phyloP scores from a whole-genome alignment of 257 asterid species.

The Ocimum tenuiflorum region DNA sequence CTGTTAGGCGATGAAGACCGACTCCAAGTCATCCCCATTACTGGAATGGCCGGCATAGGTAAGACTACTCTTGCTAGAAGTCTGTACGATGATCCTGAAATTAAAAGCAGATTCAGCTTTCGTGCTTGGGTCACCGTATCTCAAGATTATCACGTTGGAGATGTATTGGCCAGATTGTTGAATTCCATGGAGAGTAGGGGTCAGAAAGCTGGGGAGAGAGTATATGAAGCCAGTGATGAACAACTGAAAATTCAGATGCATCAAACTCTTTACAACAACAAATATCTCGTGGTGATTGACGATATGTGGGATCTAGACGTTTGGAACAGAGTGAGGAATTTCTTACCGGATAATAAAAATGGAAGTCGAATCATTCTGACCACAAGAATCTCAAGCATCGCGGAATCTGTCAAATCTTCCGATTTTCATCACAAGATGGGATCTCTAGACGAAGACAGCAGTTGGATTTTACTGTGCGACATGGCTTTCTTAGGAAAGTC shows the following conservation, averaged over 20 bases:
- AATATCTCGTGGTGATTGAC: constrained; percentile 30
- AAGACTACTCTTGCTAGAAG: constrained; percentile 27
- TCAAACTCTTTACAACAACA: background rate
- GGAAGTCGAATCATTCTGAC: constrained; percentile 29
- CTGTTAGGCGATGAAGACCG: background rate
- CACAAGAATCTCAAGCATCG: background rate
- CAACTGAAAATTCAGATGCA: background rate
- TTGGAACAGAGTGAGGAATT: constrained; percentile 10
- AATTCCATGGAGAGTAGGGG: background rate
- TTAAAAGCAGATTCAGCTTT: background rate
- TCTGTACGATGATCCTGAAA: background rate
- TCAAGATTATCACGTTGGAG: background rate
- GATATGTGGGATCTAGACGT: constrained; percentile 21
- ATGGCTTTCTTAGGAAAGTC: background rate
- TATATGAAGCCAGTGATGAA: background rate
- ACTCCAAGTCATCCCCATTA: background rate
- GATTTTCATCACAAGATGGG: background rate
- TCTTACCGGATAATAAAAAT: constrained; percentile 20
- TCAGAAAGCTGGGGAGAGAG: background rate
- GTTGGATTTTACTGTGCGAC: constrained; percentile 17
- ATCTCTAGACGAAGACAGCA: background rate
- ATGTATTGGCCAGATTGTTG: constrained; percentile 8
- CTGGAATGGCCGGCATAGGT: constrained; percentile 22
- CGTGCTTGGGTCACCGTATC: constrained; percentile 30
- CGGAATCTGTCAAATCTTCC: background rate